A percentile compares a stretch with the other conserved stretches of the same genome.
Conservation (phyloP, 352 stramenopile species). For the Plasmopara viticola region DNA sequence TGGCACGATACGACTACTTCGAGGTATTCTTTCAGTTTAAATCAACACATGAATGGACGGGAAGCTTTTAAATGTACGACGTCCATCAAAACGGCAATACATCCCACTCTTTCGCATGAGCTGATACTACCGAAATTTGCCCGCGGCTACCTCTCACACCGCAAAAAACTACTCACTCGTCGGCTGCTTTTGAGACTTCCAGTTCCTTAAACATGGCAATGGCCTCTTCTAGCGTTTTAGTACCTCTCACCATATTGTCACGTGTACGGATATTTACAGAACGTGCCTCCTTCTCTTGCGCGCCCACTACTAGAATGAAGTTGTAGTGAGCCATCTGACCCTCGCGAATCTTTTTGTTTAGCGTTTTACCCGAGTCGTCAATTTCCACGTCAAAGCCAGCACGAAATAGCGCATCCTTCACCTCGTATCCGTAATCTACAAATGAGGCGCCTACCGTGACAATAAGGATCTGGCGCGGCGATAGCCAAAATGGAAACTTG, state of each 20-base stretch:
- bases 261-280: constrained; percentile 93
- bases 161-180: constrained; percentile 38
- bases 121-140: neutral
- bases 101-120: neutral
- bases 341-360: constrained; percentile 98
- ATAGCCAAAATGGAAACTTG: constrained; percentile 99
- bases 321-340: constrained; percentile 97
- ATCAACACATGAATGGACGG: too few species aligned
- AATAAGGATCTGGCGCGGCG: constrained; percentile 92
- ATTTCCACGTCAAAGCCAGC: constrained; percentile 96
- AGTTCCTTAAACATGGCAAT: constrained; percentile 90
- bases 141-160: constrained; percentile 1
- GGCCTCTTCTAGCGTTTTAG: constrained; percentile 92
- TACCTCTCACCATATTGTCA: constrained; percentile 91
- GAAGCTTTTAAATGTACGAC: neutral
- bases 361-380: constrained; percentile 92
- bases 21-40: too few species aligned
- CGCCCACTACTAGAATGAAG: constrained; percentile 96
- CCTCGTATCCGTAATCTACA: constrained; percentile 92
- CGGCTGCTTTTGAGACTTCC: constrained; percentile 54
- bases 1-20: too few species aligned
- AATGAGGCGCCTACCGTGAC: constrained; percentile 93
- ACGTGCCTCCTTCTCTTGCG: constrained; percentile 84
- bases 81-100: neutral
- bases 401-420: constrained; percentile 88